Conservation (phyloP, 2,329 filamentous ascomycete species). For the Hymenoscyphus repandus region DNA sequence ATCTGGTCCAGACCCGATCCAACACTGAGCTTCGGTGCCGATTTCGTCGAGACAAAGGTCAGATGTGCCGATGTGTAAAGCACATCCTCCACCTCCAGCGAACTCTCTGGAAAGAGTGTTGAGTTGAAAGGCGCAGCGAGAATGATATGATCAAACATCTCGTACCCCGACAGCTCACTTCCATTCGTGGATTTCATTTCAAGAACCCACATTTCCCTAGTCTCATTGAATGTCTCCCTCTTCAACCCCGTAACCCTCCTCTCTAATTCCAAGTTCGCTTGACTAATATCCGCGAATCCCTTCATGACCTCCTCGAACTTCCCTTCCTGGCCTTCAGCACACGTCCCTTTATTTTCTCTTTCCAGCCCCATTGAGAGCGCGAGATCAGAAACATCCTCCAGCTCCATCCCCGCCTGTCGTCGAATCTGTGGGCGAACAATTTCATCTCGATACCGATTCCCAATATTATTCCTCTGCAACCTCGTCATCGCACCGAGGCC, state of each 20-base stretch:
- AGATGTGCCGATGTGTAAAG: slow-evolving; percentile 7
- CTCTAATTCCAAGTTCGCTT: slow-evolving; percentile 6
- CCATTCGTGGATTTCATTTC: not conserved
- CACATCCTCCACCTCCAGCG: slow-evolving; percentile 1
- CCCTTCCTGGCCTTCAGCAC: not conserved
- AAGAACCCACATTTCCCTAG: slow-evolving; percentile 7
- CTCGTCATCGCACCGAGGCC: slow-evolving; percentile 1
- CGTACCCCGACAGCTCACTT: not conserved
- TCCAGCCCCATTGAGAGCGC: slow-evolving; percentile 7
- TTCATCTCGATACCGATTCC: slow-evolving; percentile 10
- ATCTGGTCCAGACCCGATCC: not conserved
- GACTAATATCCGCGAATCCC: slow-evolving; percentile 7
- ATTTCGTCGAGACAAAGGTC: slow-evolving; percentile 10
- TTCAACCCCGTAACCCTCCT: slow-evolving; percentile 9
- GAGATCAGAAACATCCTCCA: slow-evolving; percentile 12
- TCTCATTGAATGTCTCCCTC: not conserved
- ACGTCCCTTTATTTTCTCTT: slow-evolving; percentile 6
- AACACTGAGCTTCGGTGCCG: not conserved
- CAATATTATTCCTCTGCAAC: slow-evolving; percentile 6
- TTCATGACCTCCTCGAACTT: slow-evolving; percentile 6
- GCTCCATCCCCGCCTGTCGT: slow-evolving; percentile 10
- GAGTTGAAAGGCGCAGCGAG: slow-evolving; percentile 12
- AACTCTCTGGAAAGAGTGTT: not conserved
- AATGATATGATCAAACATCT: slow-evolving; percentile 14
- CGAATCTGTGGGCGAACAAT: slow-evolving; percentile 10